Base-by-base conservation (phyloP, 106 monocot species). In the Chionographis japonica region DNA sequence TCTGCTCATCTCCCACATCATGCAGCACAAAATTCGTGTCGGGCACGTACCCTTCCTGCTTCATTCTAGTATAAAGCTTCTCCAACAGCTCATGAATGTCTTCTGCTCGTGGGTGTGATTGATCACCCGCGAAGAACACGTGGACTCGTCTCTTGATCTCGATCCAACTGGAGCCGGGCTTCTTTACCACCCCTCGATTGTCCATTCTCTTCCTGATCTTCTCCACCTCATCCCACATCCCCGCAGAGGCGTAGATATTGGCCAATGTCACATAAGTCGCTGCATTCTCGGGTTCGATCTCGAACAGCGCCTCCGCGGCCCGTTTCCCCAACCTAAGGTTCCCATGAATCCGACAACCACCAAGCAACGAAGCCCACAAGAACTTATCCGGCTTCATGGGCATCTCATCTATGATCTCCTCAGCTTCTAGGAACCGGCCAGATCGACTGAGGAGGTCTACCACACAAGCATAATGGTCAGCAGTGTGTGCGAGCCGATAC, bases 1-100 rank as follows among this genome's bases (percentile, higher is more conserved):
- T 82, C 79, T 86, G 79, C 73, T 86, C 86, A n/a, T 79, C 86
- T 61, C 82, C 86, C n/a, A 81, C 79, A 70, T 86, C 86, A 67
- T 81, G 85, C n/a, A 77, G 55, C 51, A 82, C 86, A 63, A 70
- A 79, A 35, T 65, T 55, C 1, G 65, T 82, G 40, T 82, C 76
- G 9, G 86, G 76, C 5, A 77, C 69, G 63, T 81, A 84, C 14
- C 80, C 75, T 78, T 88, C 81, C 69, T 84, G 72, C 71, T 70
- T 84, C 83, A 81, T 81, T 56, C 58, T 78, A 12, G 10, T 17
- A 49, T 62, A 69, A 39, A 84, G 54, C 58, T 81, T 78, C 50
- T 78, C 63, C 54, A 83, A 53, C 8, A 78, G 69, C 8, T 36
- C 43, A 38, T 81, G 66, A 12, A 84, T 81, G 4, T 84, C 78